These are phyloP conservation scores for Penicillium maclennaniae DNA, from an alignment of 495 filamentous ascomycete genomes.

Conservation along the genomic window DNA sequence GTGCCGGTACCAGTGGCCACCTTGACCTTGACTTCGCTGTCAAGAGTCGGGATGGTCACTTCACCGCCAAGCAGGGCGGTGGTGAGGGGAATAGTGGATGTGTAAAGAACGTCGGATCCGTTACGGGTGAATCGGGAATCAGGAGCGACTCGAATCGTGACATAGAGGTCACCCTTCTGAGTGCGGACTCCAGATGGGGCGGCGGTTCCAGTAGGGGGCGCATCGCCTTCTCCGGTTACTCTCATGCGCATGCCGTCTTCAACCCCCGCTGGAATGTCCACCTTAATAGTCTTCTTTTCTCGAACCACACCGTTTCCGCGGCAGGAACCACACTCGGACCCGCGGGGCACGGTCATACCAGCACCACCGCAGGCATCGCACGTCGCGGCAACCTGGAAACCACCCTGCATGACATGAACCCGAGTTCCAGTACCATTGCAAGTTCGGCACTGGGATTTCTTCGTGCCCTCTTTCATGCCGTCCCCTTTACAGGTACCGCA, in stretches of 20 bases:
- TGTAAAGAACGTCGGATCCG: slow-evolving; percentile 89
- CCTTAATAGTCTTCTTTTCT: slow-evolving; percentile 70
- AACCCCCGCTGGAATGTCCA: slow-evolving; percentile 91
- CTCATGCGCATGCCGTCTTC: slow-evolving; percentile 92
- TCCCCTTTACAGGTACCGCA: slow-evolving; percentile 79
- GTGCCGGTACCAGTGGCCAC: slow-evolving; percentile 88
- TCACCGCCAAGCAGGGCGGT: slow-evolving; percentile 91
- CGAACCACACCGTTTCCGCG: slow-evolving; percentile 72
- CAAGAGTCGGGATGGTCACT: slow-evolving; percentile 82
- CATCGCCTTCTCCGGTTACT: slow-evolving; percentile 79
- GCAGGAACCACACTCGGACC: slow-evolving; percentile 76
- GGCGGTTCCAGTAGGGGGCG: slow-evolving; percentile 66
- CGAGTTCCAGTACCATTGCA: slow-evolving; percentile 85
- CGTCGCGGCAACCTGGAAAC: slow-evolving; percentile 92
- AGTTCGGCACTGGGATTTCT: slow-evolving; percentile 64
- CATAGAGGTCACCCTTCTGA: slow-evolving; percentile 78
- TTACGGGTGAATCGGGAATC: slow-evolving; percentile 82
- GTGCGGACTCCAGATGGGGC: slow-evolving; percentile 54
- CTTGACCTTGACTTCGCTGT: slow-evolving; percentile 82
- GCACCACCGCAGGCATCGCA: slow-evolving; percentile 76
- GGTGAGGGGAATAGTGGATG: slow-evolving; percentile 83
- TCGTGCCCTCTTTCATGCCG: slow-evolving; percentile 78
- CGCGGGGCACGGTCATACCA: slow-evolving; percentile 66
- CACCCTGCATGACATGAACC: slow-evolving; percentile 83
- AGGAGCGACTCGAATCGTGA: slow-evolving; percentile 74